Evolutionary conservation across 2,329 filamentous ascomycete species (phyloP).

Genomic region (Colletotrichum sp.): DNA sequence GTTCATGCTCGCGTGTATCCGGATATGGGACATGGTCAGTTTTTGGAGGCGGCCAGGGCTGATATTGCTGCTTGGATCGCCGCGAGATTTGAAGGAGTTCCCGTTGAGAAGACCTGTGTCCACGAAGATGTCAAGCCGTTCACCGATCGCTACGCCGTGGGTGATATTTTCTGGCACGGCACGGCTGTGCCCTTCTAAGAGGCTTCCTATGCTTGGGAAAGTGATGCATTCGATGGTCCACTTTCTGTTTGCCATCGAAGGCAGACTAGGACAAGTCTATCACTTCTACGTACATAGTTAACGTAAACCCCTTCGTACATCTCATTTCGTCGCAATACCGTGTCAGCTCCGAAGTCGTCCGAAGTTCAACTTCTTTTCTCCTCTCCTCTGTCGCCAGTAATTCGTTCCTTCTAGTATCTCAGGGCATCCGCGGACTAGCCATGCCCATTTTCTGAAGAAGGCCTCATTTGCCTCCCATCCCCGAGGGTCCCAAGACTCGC

Average conservation of each 20-base stretch:
- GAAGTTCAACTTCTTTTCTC: background rate
- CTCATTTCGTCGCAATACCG: background rate
- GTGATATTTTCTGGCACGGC: background rate
- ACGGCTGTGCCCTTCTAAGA: background rate
- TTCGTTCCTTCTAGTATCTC: constrained; percentile 42
- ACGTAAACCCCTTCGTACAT: background rate
- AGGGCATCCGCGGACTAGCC: constrained; percentile 38
- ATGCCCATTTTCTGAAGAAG: constrained; percentile 50
- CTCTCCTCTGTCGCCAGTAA: constrained; percentile 30
- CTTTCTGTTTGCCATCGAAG: background rate
- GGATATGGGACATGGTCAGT: background rate
- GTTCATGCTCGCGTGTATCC: background rate
- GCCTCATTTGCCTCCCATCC: constrained; percentile 52
- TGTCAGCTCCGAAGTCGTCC: background rate
- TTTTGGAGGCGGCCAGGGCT: background rate
- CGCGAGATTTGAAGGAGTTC: background rate
- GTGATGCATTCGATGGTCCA: background rate
- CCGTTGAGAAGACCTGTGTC: background rate
- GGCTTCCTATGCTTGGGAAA: background rate
- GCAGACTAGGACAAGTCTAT: background rate
- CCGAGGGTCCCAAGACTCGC: constrained; percentile 44
- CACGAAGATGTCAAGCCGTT: background rate
- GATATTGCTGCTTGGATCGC: background rate
- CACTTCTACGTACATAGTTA: background rate
- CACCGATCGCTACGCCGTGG: background rate